phyloP scores from a whole-genome alignment of 192 early-diverging fungal species.

The Entomortierella chlamydospora region DNA sequence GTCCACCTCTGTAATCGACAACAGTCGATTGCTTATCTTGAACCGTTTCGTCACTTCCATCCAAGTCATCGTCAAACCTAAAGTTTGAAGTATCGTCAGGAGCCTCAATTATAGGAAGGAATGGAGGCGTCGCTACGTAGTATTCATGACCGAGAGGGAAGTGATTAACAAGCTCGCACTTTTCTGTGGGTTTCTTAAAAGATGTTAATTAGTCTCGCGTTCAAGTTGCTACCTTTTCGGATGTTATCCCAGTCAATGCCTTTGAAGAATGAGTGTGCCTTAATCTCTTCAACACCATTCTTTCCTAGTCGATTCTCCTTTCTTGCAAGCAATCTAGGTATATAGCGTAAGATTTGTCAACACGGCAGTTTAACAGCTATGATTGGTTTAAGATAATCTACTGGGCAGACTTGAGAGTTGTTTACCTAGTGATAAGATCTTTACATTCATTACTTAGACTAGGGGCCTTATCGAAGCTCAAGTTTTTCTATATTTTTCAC shows the following conservation, averaged over 20 bases:
- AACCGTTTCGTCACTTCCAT: slow-evolving; percentile 58
- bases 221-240: slow-evolving; percentile 51
- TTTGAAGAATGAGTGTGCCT: slow-evolving; percentile 74
- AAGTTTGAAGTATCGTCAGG: slow-evolving; percentile 93
- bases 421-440: slow-evolving; percentile 65
- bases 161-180: too few species aligned
- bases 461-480: slow-evolving; percentile 70
- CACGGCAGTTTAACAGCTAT: too few species aligned
- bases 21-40: slow-evolving; percentile 55
- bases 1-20: slow-evolving; percentile 58
- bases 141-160: too few species aligned
- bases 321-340: slow-evolving; percentile 72
- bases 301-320: slow-evolving; percentile 79
- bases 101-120: slow-evolving; percentile 86
- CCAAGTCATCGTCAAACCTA: slow-evolving; percentile 82
- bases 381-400: too few species aligned
- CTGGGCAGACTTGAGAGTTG: too few species aligned
- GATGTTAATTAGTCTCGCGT: too few species aligned
- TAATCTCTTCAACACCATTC: slow-evolving; percentile 69
- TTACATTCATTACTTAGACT: slow-evolving; percentile 48
- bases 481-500: slow-evolving; percentile 61
- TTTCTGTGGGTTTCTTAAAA: too few species aligned
- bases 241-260: slow-evolving; percentile 72
- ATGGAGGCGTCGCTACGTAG: slow-evolving; percentile 74
- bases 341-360: neutral